Evolutionary conservation across 345 rosid species (phyloP).

Genomic region (Cardamine chenopodiifolia): DNA sequence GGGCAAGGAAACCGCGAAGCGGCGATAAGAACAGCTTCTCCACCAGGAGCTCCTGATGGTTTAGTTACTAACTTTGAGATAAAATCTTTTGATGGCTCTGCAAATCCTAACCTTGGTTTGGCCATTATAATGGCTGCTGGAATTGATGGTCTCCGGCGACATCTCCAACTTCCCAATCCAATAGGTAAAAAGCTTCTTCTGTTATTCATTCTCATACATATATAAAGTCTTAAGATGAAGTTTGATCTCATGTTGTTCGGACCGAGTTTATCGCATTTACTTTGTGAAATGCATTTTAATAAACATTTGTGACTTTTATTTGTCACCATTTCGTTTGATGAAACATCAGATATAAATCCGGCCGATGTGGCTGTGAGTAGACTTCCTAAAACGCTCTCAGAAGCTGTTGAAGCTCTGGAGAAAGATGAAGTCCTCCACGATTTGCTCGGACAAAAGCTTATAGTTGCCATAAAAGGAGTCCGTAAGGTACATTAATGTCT

Average conservation of each 20-base stretch:
- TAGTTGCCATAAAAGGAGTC: conserved; percentile 71
- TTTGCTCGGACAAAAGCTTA: conserved; percentile 70
- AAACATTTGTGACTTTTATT: background rate
- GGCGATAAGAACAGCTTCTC: conserved; percentile 83
- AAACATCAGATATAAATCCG: conserved; percentile 66
- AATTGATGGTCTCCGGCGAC: conserved; percentile 80
- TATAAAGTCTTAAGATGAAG: conserved; percentile 1
- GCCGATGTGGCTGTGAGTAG: conserved; percentile 56
- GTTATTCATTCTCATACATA: background rate
- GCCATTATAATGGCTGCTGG: conserved; percentile 83
- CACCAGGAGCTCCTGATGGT: conserved; percentile 78
- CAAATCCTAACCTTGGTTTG: conserved; percentile 85
- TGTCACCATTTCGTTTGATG: background rate
- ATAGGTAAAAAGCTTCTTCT: conserved; percentile 50
- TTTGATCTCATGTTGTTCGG: no score
- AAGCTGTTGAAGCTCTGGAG: conserved; percentile 69
- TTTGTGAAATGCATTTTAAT: no score
- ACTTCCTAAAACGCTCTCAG: conserved; percentile 71
- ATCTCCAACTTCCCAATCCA: conserved; percentile 73
- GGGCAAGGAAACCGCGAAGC: conserved; percentile 99
- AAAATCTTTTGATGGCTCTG: conserved; percentile 85
- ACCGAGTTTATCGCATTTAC: no score
- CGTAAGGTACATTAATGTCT: conserved; percentile 63
- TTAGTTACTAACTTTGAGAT: conserved; percentile 92
- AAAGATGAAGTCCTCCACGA: conserved; percentile 60